Conservation (phyloP, 1,284 basidiomycete genomes). For the Xerocomus amazonicus region DNA sequence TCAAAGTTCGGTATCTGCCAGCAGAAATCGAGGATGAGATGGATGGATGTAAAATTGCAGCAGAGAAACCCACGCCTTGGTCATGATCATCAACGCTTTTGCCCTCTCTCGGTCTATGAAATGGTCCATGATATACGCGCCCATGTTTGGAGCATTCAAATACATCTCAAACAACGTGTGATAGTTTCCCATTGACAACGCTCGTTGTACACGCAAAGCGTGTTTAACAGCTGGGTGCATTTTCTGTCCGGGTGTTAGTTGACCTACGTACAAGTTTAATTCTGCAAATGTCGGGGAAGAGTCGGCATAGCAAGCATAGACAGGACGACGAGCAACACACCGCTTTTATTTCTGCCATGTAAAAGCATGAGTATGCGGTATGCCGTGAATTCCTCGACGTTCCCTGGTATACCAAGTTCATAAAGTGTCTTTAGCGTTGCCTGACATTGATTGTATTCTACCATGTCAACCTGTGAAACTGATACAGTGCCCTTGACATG, state of each 20-base stretch:
- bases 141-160: conserved; percentile 90
- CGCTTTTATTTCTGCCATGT: conserved; percentile 91
- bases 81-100: conserved; percentile 84
- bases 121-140: conserved; percentile 98
- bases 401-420: conserved; percentile 87
- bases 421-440: conserved; percentile 88
- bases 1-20: conserved; percentile 72
- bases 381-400: conserved; percentile 92
- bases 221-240: conserved; percentile 77
- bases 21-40: neutral
- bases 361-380: conserved; percentile 96
- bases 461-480: conserved; percentile 79
- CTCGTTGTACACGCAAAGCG: conserved; percentile 85
- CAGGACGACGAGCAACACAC: conserved; percentile 43
- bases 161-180: conserved; percentile 88
- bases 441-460: conserved; percentile 99
- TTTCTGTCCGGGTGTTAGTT: conserved; percentile 91
- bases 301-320: conserved; percentile 5
- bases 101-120: conserved; percentile 92
- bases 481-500: conserved; percentile 14
- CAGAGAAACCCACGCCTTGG: conserved; percentile 72
- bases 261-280: conserved; percentile 92
- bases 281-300: conserved; percentile 47
- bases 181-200: conserved; percentile 92
- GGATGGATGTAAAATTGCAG: neutral